Conservation (phyloP, 768 basidiomycete genomes). For the Strobilomyces dryophilus region DNA sequence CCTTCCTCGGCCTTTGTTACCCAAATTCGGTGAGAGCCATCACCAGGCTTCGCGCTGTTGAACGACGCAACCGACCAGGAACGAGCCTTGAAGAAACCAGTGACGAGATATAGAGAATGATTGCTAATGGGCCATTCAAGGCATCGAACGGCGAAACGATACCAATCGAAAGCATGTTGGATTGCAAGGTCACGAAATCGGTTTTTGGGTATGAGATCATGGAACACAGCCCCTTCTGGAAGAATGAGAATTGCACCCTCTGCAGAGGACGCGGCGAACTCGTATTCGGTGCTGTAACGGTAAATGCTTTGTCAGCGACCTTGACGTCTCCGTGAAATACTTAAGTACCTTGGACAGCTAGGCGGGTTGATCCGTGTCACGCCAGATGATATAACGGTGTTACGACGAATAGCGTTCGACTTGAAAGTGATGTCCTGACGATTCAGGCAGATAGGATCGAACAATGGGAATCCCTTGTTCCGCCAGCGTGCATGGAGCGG, state of each 20-base stretch:
- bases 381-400: too few species aligned
- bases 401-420: too few species aligned
- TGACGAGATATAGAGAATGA: not conserved
- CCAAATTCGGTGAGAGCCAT: too few species aligned
- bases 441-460: too few species aligned
- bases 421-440: too few species aligned
- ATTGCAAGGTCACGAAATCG: slow-evolving; percentile 13
- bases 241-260: slow-evolving; percentile 29
- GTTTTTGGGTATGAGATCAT: slow-evolving; percentile 8
- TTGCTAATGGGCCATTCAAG: not conserved
- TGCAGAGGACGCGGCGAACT: not conserved
- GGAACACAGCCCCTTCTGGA: slow-evolving; percentile 23
- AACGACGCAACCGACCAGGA: not conserved
- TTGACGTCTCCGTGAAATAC: too few species aligned
- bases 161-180: slow-evolving; percentile 23
- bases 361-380: too few species aligned
- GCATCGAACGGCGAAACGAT: not conserved
- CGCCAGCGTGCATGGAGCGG: too few species aligned
- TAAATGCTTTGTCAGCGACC: not conserved
- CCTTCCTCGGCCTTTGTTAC: too few species aligned
- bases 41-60: too few species aligned
- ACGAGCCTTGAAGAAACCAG: not conserved
- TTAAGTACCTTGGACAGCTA: too few species aligned
- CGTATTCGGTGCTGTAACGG: not conserved
- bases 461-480: too few species aligned